Evolutionary conservation across 2,329 filamentous ascomycete genomes (phyloP).

Genomic region (Ascochyta viciae-villosae): DNA sequence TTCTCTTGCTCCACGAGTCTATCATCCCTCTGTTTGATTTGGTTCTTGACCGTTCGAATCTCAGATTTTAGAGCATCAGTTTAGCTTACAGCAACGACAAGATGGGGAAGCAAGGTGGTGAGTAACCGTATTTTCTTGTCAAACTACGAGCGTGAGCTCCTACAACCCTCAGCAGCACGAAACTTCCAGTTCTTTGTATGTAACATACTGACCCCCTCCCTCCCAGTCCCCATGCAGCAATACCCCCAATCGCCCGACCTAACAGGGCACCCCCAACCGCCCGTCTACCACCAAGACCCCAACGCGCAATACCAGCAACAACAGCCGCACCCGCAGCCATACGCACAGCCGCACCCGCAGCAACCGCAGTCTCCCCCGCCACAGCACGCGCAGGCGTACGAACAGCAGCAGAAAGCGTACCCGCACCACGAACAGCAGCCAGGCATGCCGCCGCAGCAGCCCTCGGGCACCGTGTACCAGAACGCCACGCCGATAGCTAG

Average conservation of each 20-base stretch:
- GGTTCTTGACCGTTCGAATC: not conserved
- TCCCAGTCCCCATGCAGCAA: constrained; percentile 47
- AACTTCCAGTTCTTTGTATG: not conserved
- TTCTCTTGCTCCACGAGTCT: too few relatives aligned
- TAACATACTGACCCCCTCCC: constrained; percentile 18
- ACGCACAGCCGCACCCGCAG: constrained; percentile 9
- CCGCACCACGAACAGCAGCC: constrained; percentile 26
- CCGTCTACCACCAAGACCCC: constrained; percentile 45
- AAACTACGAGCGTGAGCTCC: not conserved
- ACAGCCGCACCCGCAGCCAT: not conserved
- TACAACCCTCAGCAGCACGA: not conserved
- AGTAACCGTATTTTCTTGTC: constrained; percentile 16
- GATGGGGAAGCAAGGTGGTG: constrained; percentile 49
- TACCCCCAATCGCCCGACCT: constrained; percentile 44
- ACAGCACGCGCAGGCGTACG: constrained; percentile 20
- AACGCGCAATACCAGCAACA: constrained; percentile 26
- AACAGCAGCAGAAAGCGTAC: constrained; percentile 13
- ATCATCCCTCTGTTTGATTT: not conserved
- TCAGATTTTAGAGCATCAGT: not conserved
- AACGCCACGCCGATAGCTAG: constrained; percentile 45
- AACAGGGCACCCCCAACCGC: constrained; percentile 35
- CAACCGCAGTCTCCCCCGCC: constrained; percentile 34
- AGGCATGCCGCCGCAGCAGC: constrained; percentile 46
- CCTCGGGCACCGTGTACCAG: constrained; percentile 44
- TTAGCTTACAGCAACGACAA: constrained; percentile 5